Base-by-base conservation (phyloP, 1,139 yeast genomes). In the Geotrichum cucujoidarum region DNA sequence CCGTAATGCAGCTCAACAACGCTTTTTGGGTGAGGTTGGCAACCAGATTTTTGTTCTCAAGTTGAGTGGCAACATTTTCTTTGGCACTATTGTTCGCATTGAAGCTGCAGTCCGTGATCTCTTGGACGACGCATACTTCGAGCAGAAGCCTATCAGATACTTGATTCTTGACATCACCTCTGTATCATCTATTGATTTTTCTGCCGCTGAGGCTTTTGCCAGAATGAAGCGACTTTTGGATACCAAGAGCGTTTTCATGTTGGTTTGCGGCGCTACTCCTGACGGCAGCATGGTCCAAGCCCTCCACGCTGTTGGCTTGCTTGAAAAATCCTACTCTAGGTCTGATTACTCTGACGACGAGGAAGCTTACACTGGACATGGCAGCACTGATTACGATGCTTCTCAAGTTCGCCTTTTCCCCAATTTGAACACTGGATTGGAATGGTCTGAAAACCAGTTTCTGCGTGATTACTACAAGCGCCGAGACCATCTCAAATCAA, bases 161-260 rank as follows among this genome's bases (percentile, higher is more conserved):
- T 70, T 92, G 57, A 80, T 92, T 47, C 65, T 92, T 44, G 99
- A 92, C 66, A 82, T 92, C 75, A 81, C 83, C 54, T 81, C 84
- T 34, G 95, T 92, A 24, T 74, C 81, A 10, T 82, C 85, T 38
- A 80, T 92, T 57, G 99, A 92, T 66, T 92, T 86, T 60, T 85
- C 95, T 34, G 97, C 97, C 0, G 95, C 97, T 5, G 98, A 92
- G 66, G 96, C 97, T 0, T 87, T 92, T 64, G 80, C 90, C 57
- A 74, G 97, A 57, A 84, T 94, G 55, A 80, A 87, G 62, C 83
- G 95, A 55, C 75, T 88, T 57, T 71, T 89, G 18, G 79, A 78
- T 53, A 82, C 84, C 21, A 83, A 80, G 55, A 74, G 74, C 47
- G 84, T 94, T 20, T 84, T 78, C 56, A 70, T 92, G 62, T 76